Evolutionary conservation across 306 rosid species (phyloP).

Genomic region (Vigna hirtella): DNA sequence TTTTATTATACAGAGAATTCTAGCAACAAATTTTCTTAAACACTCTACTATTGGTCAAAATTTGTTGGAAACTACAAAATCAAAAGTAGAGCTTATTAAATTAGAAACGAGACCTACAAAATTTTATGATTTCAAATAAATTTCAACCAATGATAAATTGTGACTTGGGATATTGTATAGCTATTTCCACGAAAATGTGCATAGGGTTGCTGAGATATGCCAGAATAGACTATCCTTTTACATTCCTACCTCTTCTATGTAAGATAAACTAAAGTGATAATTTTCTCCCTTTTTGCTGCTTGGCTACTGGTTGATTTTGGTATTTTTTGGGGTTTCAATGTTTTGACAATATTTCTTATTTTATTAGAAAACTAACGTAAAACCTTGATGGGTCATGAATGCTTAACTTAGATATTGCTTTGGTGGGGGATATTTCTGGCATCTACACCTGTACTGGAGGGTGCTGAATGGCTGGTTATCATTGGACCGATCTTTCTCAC

Average conservation of each 20-base stretch:
- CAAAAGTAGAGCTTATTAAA: too few species aligned
- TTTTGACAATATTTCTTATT: constrained; percentile 21
- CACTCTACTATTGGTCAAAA: too few species aligned
- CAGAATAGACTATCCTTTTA: constrained; percentile 27
- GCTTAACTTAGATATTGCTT: constrained; percentile 71
- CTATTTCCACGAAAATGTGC: not conserved
- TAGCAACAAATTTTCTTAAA: too few species aligned
- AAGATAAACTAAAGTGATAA: not conserved
- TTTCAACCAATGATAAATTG: not conserved
- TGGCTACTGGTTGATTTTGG: not conserved
- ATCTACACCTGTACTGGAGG: constrained; percentile 73
- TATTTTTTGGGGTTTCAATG: constrained; percentile 13
- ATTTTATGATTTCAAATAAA: too few species aligned
- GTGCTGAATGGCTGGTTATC: constrained; percentile 91
- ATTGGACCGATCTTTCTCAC: constrained; percentile 86
- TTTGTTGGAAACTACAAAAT: too few species aligned
- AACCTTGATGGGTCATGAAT: constrained; percentile 37
- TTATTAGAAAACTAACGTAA: constrained; percentile 11
- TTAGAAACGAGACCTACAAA: too few species aligned
- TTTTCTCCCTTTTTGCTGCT: constrained; percentile 28
- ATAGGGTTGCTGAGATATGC: constrained; percentile 21
- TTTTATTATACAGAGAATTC: too few species aligned
- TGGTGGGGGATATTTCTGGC: constrained; percentile 99
- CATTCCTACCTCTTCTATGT: not conserved
- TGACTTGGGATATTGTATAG: not conserved